Percentiles rank a stretch among this genome's conserved stretches.
These are phyloP conservation scores for Chaetothyriales sp. DNA, from an alignment of 2,329 filamentous ascomycete species.

Conservation along the genomic window DNA sequence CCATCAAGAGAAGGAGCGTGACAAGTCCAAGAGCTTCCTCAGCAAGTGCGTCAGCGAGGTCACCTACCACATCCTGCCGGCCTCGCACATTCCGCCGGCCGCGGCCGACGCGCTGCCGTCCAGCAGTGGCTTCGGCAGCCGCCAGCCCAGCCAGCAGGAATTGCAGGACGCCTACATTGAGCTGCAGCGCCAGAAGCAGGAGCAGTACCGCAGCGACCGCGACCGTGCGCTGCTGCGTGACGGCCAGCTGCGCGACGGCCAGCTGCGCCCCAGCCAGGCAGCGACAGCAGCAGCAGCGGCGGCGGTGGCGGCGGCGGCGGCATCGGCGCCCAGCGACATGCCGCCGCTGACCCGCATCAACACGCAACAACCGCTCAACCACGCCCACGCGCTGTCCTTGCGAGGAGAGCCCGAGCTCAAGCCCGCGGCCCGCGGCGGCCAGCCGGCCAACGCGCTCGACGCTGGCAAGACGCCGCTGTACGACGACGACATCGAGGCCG, in stretches of 20 bases:
- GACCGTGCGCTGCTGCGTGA: conserved; percentile 46
- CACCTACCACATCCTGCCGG: conserved; percentile 54
- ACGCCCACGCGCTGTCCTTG: conserved; percentile 23
- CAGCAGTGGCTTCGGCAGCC: conserved; percentile 25
- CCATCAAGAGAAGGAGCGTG: conserved; percentile 45
- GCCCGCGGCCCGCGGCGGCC: conserved; percentile 29
- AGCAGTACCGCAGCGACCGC: conserved; percentile 34
- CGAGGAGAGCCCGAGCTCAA: conserved; percentile 33
- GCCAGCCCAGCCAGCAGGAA: conserved; percentile 40
- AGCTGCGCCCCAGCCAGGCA: conserved; percentile 35
- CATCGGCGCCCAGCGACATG: no score
- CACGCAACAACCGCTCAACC: conserved; percentile 27
- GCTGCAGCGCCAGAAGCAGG: conserved; percentile 42
- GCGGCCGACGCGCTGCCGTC: conserved; percentile 30
- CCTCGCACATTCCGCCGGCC: conserved; percentile 46
- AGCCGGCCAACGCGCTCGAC: conserved; percentile 40
- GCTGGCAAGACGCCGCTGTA: conserved; percentile 31
- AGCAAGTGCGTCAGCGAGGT: conserved; percentile 56
- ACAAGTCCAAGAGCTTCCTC: conserved; percentile 50
- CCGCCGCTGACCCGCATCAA: conserved; percentile 27
- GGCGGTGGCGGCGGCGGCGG: no score
- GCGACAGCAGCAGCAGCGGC: no score
- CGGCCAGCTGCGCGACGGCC: conserved; percentile 41
- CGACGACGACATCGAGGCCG: conserved; percentile 45
- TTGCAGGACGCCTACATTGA: conserved; percentile 48